These are phyloP conservation scores for Acer negundo DNA, from an alignment of 345 rosid species.

Conservation along the genomic window DNA sequence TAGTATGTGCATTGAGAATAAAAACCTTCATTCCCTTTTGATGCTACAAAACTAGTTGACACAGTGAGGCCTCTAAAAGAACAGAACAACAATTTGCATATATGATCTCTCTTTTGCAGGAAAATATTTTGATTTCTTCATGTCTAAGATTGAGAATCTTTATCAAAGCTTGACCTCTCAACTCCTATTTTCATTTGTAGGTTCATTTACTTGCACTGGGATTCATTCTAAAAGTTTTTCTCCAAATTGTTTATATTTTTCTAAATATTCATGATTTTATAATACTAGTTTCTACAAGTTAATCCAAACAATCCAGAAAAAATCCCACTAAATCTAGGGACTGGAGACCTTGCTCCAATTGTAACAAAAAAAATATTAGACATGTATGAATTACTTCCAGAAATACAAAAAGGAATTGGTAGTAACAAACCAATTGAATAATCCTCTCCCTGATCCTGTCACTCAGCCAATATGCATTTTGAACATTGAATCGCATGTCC, in stretches of 20 bases:
- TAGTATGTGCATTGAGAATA: background rate
- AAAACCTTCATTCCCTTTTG: background rate
- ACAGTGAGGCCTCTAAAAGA: background rate
- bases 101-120: background rate
- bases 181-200: background rate
- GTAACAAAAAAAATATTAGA: background rate
- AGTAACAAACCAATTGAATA: conserved; percentile 69
- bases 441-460: conserved; percentile 77
- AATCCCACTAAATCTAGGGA: background rate
- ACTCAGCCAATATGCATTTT: conserved; percentile 74
- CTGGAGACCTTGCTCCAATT: background rate
- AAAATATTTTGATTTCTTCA: background rate
- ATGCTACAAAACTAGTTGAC: background rate
- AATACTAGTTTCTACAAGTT: background rate
- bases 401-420: background rate
- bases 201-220: background rate
- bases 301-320: background rate
- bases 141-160: background rate
- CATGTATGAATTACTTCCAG: background rate
- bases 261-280: background rate
- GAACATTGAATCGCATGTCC: conserved; percentile 93
- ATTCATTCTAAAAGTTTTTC: background rate
- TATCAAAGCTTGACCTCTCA: background rate
- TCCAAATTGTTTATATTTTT: background rate
- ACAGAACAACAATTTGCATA: background rate